Base-by-base conservation (phyloP, 768 basidiomycete genomes). In the Pleurotus tuber-regium region DNA sequence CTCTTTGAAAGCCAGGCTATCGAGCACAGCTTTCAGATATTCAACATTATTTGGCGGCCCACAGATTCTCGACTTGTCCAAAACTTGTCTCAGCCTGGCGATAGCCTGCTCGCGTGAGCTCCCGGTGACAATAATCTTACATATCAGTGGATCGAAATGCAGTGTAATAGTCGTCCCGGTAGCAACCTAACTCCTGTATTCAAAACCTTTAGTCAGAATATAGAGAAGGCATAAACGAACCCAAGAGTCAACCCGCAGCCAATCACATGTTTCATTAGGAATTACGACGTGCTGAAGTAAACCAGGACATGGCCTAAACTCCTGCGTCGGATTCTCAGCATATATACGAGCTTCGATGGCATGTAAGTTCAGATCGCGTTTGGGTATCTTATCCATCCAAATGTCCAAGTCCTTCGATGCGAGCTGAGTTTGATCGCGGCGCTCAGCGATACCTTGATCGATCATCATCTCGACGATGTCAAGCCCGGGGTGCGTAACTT, bases 401-500 rank as follows among this genome's bases (percentile, higher is more conserved):
- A 16, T n/a, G 10, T 33, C 35, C 35, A 36, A 5, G 9, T 21
- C 29, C 14, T 41, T 4, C 57, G 55, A 4, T 3, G 30, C 9
- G 30, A 12, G 18, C 54, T 57, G 10, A 66, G 43, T 24, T 1
- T 52, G 51, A 1, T 57, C 54, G 4, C 61, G 59, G 21, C 21
- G 35, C 57, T 80, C 71, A 0, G 67, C 66, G 6, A 79, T 57
- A 0, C 74, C 83, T 66, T 84, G 83, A 4, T 72, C 67, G 18
- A 87, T 74, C 84, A 87, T 86, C 39, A 87, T 65, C 49, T 77
- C 72, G 11, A 87, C 79, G 10, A 88, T 67, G 56, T 87, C 86
- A 31, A 86, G 71, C 4, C 75, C 73, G 6, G 76, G 72, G 57
- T 82, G 70, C 5, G 74, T 66, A 16, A 67, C 70, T 63, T 87